Conservation (phyloP, 108 stramenopile species). For the Cyclotella choctawhatcheeana region DNA sequence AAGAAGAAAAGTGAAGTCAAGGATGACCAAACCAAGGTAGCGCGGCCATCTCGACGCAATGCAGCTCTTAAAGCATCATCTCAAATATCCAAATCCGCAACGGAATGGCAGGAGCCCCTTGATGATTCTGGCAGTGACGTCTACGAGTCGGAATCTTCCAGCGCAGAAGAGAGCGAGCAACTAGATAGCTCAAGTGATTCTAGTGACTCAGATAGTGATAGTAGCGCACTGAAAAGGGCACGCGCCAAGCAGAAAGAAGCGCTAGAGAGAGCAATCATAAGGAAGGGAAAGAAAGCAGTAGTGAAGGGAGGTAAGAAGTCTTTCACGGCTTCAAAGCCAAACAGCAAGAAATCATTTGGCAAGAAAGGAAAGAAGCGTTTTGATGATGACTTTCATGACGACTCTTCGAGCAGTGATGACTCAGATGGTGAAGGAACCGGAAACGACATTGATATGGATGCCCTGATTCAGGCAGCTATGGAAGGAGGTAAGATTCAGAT, state of each 20-base stretch:
- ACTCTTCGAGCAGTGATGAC: slow-evolving; percentile 46
- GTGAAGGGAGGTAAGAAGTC: slow-evolving; percentile 30
- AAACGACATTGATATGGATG: slow-evolving; percentile 62
- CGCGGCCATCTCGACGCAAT: neutral
- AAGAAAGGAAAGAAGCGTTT: slow-evolving; percentile 40
- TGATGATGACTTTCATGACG: slow-evolving; percentile 52
- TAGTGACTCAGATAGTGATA: slow-evolving; percentile 32
- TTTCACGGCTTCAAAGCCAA: slow-evolving; percentile 30
- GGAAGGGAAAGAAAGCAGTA: slow-evolving; percentile 45
- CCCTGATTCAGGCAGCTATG: slow-evolving; percentile 73
- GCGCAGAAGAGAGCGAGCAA: slow-evolving; percentile 16
- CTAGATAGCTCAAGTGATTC: neutral
- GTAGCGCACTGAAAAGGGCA: slow-evolving; percentile 54
- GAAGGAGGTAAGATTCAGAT: slow-evolving; percentile 44
- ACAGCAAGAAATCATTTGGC: neutral
- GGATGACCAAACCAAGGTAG: neutral
- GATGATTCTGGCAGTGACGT: slow-evolving; percentile 38
- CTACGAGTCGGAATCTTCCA: slow-evolving; percentile 13
- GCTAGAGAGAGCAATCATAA: slow-evolving; percentile 21
- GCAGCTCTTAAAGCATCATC: slow-evolving; percentile 40
- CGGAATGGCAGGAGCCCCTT: slow-evolving; percentile 43
- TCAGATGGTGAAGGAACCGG: slow-evolving; percentile 39
- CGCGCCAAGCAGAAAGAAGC: slow-evolving; percentile 61
- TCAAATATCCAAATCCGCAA: slow-evolving; percentile 39
- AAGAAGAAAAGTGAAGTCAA: slow-evolving; percentile 58